Base-by-base conservation (phyloP, 257 asterid genomes). In the Apocynum venetum region DNA sequence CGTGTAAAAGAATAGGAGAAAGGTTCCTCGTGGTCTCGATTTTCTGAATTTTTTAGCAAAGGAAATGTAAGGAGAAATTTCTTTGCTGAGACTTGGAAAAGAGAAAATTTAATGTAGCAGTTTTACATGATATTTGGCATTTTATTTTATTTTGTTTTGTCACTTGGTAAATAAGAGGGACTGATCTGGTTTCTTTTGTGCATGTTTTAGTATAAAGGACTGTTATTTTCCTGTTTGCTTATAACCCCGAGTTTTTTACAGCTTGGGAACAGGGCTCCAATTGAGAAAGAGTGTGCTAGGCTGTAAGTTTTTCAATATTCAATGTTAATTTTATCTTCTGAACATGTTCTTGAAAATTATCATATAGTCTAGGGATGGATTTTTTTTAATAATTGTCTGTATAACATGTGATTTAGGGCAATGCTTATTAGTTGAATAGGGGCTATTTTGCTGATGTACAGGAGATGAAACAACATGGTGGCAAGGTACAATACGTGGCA, bases 371-470 rank as follows among this genome's bases (percentile, higher is more conserved):
- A 10, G 80, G n/a, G 9, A 49, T 13, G 67, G 75, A 57, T 25
- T 63, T 4, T 44, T 57, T 83, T 55, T 77, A 75, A 75, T 75
- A 49, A 64, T 72, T 76, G 76, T 77, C 65, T 19, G 73, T 79
- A 76, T 19, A 69, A 78, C 31, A 40, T 85, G 82, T 80, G 78
- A 75, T 85, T 84, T 93, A 87, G 91, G 92, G 86, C 99, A 96
- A 97, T 96, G 82, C 85, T 79, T 97, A 96, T 88, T 98, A 96
- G 92, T 83, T 96, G 86, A 88, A 74, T 68, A 80, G 98, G 81
- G 92, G 97, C 78, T 91, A 88, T 83, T 90, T 91, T 80, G 95
- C 92, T 71, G 99, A 96, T 82, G 83, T 93, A 74, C 68, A 84
- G 4, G 99, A 93, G 71, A 72, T 91, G 95, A 82, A 87, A 85